Base-by-base conservation (phyloP, 2,329 filamentous ascomycete genomes). In the Colletotrichum agaves region DNA sequence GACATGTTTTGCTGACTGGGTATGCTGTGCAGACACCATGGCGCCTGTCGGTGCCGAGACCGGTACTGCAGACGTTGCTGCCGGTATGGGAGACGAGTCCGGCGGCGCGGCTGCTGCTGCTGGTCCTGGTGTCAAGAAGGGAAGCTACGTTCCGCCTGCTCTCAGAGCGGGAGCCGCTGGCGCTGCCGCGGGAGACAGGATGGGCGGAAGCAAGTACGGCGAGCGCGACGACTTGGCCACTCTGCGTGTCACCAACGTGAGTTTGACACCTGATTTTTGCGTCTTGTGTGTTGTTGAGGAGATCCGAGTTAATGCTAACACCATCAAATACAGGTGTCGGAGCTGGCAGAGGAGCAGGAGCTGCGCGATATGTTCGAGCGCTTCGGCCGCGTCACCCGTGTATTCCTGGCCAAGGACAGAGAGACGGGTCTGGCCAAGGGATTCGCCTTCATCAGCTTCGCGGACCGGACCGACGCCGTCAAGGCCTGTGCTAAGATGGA, bases 401-500 rank as follows among this genome's bases (percentile, higher is more conserved):
- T 99, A 57, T 99, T 99, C 87, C 83, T 99, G 76, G 96, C 96
- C 75, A 98, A 98, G 87, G 96, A 99, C 84, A 87, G 96, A 78
- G 96, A 99, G 76, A 99, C 96, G 44, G 93, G 94, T 69, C 85
- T 95, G 79, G 96, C 96, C 74, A 99, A 99, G 89, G 96, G 96
- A 71, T 99, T 99, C 80, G 97, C 97, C 27, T 99, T 99, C 81
- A 97, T 99, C 86, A 97, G 93, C 81, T 99, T 96, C 78, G 93
- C 91, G 69, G 96, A 99, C 80, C 87, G 96, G 74, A 82, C 86
- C 73, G 96, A 99, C 81, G 96, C 96, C 73, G 92, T 93, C 74
- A 93, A 92, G 84, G 96, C 96, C 44, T 97, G 93, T 84, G 91
- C 92, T 83, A 98, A 97, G 88, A 95, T 99, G 93, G 96, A 99